Evolutionary conservation across 2,329 filamentous ascomycete genomes (phyloP), one percentile per base, ranked within the genome.

Genomic region (Geosmithia morbida): DNA sequence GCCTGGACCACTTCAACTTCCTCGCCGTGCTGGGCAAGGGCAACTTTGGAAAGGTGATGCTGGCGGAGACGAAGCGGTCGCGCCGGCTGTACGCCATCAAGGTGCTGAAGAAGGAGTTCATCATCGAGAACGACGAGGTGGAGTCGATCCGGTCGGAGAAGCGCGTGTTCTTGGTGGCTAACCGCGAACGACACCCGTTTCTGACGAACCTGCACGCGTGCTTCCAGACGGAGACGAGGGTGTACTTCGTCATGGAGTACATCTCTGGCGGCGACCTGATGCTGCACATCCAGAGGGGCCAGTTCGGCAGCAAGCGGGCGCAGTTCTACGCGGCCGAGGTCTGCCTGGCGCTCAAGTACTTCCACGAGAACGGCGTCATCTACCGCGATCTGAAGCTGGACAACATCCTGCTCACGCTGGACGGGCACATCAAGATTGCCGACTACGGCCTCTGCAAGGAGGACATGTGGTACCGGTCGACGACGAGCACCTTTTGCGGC

Each of bases 181-280:
- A 98, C 70, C 88, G 94, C 63, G 92, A 97, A 62, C 81, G 87
- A 14, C 92, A 98, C 61, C 92, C 94, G 0, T 98, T 98, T 77
- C 67, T 98, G 55, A 82, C 94, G 45, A 98, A 85, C 60, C 70
- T 98, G 40, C 92, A 98, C 61, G 92, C 92, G 47, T 98, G 92
- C 69, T 98, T 98, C 77, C 92, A 98, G 68, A 98, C 92, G 0
- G 92, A 98, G 65, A 98, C 92, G 7, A 76, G 92, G 56, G 89
- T 98, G 19, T 98, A 98, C 70, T 98, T 98, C 61, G 92, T 98
- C 53, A 97, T 97, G 90, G 92, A 98, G 68, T 98, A 98, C 63
- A 87, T 98, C 53, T 95, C 88, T 61, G 92, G 92, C 70, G 92
- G 92, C 69, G 92, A 98, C 74, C 67, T 98, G 61, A 98, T 98